Evolutionary conservation across 2,329 filamentous ascomycete genomes (phyloP).

Genomic region (Fusarium sp.): DNA sequence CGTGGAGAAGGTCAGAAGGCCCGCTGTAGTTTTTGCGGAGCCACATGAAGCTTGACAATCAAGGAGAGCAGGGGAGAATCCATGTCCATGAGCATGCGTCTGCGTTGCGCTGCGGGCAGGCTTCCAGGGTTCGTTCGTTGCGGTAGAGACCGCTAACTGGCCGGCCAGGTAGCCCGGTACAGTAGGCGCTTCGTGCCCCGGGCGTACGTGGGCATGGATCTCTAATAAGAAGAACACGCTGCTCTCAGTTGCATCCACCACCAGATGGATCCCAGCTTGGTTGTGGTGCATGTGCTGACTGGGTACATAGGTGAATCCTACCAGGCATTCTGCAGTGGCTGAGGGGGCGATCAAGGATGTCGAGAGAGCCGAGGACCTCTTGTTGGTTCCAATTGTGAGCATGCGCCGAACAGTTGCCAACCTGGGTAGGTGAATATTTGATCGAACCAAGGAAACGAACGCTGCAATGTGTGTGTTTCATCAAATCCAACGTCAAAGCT

Average conservation of each 20-base stretch:
- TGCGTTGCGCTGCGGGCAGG: not conserved
- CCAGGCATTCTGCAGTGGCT: slow-evolving; percentile 1
- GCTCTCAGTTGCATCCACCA: not conserved
- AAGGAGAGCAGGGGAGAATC: slow-evolving; percentile 11
- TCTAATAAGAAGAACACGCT: not conserved
- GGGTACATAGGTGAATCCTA: not conserved
- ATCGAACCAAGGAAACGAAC: not conserved
- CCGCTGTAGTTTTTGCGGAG: slow-evolving; percentile 30
- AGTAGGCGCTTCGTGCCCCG: not conserved
- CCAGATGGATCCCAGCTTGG: not conserved
- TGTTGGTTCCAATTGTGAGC: not conserved
- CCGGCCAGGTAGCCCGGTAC: not conserved
- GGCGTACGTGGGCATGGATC: not conserved
- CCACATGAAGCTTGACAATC: slow-evolving; percentile 19
- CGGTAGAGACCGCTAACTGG: not conserved
- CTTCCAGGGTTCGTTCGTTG: not conserved
- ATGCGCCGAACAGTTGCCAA: not conserved
- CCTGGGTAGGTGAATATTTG: not conserved
- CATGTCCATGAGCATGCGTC: not conserved
- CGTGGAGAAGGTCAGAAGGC: slow-evolving; percentile 37
- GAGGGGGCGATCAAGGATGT: not conserved
- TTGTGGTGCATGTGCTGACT: not conserved
- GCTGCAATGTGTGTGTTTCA: not conserved
- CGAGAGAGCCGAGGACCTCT: not conserved
- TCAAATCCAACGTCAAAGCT: not conserved